phyloP scores from a whole-genome alignment of 2,329 filamentous ascomycete genomes.

The Sclerotinia sclerotiorum region DNA sequence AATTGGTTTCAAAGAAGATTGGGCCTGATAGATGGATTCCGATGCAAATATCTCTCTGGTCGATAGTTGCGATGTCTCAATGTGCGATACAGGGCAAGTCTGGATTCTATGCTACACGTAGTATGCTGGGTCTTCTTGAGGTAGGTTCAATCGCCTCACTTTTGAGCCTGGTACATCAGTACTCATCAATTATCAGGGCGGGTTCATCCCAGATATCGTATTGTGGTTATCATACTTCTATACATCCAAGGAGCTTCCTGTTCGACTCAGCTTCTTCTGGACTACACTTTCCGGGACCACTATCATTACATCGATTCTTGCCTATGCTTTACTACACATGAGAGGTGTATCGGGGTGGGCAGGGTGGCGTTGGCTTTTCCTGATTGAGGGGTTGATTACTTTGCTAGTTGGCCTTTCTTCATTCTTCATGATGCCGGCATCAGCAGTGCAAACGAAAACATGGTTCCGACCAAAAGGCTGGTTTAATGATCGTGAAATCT shows the following conservation, averaged over 20 bases:
- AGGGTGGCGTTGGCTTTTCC: constrained; percentile 56
- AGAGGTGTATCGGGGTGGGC: constrained; percentile 50
- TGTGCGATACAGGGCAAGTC: constrained; percentile 46
- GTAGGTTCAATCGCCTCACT: constrained; percentile 40
- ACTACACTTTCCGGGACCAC: constrained; percentile 52
- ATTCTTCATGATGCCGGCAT: constrained; percentile 58
- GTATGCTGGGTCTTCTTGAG: constrained; percentile 38
- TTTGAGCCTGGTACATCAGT: background rate
- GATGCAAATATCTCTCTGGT: constrained; percentile 52
- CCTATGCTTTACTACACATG: constrained; percentile 55
- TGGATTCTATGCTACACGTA: constrained; percentile 47
- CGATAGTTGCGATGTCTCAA: constrained; percentile 49
- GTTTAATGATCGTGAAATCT: constrained; percentile 62
- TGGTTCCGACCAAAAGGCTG: constrained; percentile 60
- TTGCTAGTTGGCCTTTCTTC: constrained; percentile 54
- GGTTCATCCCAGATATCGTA: constrained; percentile 64
- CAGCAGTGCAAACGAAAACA: constrained; percentile 57
- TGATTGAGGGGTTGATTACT: constrained; percentile 57
- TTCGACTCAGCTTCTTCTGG: constrained; percentile 70
- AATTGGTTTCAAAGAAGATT: constrained; percentile 49
- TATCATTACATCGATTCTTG: constrained; percentile 53
- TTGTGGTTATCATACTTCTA: constrained; percentile 76
- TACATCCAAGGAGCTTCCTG: constrained; percentile 66
- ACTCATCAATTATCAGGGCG: constrained; percentile 44
- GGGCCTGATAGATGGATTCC: constrained; percentile 54